A percentile compares a stretch with the other conserved stretches of the same genome.
Conservation (phyloP, 139 green algal species). For the Picochlorum costavermella region DNA sequence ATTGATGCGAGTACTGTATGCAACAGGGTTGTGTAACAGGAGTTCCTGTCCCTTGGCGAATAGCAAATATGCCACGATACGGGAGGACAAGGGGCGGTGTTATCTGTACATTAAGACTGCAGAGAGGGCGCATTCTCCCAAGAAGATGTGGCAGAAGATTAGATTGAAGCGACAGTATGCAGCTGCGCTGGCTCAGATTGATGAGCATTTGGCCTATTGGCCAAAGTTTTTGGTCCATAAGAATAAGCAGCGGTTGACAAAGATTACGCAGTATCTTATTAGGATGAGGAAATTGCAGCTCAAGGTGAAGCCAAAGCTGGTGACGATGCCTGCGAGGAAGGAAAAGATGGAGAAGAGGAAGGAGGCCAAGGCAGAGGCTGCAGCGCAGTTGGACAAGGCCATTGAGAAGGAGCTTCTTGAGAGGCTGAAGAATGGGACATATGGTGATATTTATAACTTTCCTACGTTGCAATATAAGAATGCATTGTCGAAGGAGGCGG, state of each 20-base stretch:
- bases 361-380: slow-evolving; percentile 87
- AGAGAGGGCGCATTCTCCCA: slow-evolving; percentile 90
- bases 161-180: slow-evolving; percentile 81
- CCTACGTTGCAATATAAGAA: slow-evolving; percentile 83
- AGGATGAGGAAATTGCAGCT: slow-evolving; percentile 83
- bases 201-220: slow-evolving; percentile 83
- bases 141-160: slow-evolving; percentile 92
- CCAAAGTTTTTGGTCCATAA: slow-evolving; percentile 99
- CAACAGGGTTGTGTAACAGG: slow-evolving; percentile 79
- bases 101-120: slow-evolving; percentile 98
- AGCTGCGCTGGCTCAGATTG: slow-evolving; percentile 63
- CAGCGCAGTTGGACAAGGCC: slow-evolving; percentile 75
- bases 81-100: slow-evolving; percentile 63
- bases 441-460: slow-evolving; percentile 99
- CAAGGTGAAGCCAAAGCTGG: slow-evolving; percentile 69
- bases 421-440: slow-evolving; percentile 87
- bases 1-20: slow-evolving; percentile 38
- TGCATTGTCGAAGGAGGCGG: slow-evolving; percentile 58
- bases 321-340: slow-evolving; percentile 70
- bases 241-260: slow-evolving; percentile 99
- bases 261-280: slow-evolving; percentile 99
- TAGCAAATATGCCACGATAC: slow-evolving; percentile 87
- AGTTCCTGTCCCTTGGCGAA: slow-evolving; percentile 94
- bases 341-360: slow-evolving; percentile 70
- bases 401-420: slow-evolving; percentile 91